phyloP scores from a whole-genome alignment of 768 basidiomycete genomes.

The Candolleomyces eurysporus region DNA sequence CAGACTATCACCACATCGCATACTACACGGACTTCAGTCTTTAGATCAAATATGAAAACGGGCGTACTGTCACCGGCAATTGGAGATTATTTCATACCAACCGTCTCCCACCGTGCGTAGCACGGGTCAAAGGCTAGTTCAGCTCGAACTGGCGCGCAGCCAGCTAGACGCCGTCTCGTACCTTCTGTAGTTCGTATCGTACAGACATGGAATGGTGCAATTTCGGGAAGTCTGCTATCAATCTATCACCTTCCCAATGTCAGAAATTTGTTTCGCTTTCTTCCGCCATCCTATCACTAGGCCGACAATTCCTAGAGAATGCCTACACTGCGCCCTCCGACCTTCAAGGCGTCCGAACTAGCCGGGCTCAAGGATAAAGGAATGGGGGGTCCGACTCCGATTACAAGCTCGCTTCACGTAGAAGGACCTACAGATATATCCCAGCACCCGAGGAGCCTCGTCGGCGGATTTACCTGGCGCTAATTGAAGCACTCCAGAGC shows the following conservation, averaged over 20 bases:
- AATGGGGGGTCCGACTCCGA: conserved; percentile 71
- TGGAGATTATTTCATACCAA: too few relatives aligned
- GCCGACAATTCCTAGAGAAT: conserved; percentile 80
- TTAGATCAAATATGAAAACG: too few relatives aligned
- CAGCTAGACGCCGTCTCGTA: too few relatives aligned
- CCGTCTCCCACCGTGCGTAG: too few relatives aligned
- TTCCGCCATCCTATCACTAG: conserved; percentile 84
- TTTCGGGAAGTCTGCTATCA: conserved; percentile 96
- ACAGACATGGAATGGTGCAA: too few relatives aligned
- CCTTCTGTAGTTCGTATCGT: too few relatives aligned
- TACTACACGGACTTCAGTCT: too few relatives aligned
- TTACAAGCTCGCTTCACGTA: conserved; percentile 77
- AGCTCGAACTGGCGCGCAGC: too few relatives aligned
- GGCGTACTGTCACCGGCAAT: too few relatives aligned
- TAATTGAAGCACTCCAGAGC: conserved; percentile 70
- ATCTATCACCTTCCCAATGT: conserved; percentile 76
- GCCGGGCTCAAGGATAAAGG: conserved; percentile 73
- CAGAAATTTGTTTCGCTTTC: conserved; percentile 85
- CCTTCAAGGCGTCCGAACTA: conserved; percentile 66
- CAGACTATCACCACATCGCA: too few relatives aligned
- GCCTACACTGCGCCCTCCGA: conserved; percentile 63
- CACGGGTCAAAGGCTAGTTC: too few relatives aligned
- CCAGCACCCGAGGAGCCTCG: conserved; percentile 84
- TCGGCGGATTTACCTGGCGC: conserved; percentile 75
- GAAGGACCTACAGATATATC: conserved; percentile 76